Percentiles rank a stretch among this genome's conserved stretches.
phyloP scores from a whole-genome alignment of 306 rosid species.

The Echinosophora koreensis region DNA sequence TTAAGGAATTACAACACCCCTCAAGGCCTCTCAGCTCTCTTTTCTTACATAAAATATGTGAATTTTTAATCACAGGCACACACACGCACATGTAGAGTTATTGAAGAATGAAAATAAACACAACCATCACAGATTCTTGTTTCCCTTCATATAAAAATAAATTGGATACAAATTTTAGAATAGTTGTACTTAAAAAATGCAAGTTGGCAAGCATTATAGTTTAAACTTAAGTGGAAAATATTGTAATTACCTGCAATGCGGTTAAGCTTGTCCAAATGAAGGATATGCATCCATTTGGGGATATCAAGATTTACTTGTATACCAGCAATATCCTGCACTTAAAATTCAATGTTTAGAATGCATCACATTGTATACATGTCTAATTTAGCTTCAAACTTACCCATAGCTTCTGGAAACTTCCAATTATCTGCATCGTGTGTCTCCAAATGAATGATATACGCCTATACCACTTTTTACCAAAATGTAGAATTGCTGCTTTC shows the following conservation, averaged over 20 bases:
- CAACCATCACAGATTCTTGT: neutral
- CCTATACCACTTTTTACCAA: constrained; percentile 80
- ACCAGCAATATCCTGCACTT: constrained; percentile 85
- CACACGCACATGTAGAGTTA: neutral
- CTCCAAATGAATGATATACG: constrained; percentile 79
- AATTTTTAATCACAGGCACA: neutral
- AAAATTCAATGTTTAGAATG: constrained; percentile 45
- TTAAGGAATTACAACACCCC: constrained; percentile 1
- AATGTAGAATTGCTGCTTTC: constrained; percentile 72
- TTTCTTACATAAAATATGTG: neutral
- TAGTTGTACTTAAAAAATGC: constrained; percentile 24
- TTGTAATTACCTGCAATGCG: constrained; percentile 70
- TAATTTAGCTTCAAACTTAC: constrained; percentile 64
- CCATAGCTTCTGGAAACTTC: constrained; percentile 79
- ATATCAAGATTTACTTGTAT: constrained; percentile 84
- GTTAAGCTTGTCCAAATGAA: constrained; percentile 85
- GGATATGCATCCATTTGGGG: constrained; percentile 90
- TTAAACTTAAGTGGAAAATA: constrained; percentile 30
- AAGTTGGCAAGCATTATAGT: constrained; percentile 16
- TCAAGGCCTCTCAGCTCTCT: neutral
- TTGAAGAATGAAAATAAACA: constrained; percentile 20
- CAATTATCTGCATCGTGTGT: constrained; percentile 62
- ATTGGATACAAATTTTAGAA: constrained; percentile 23
- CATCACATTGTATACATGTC: neutral
- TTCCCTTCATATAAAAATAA: constrained; percentile 15